Conservation (phyloP, 2,329 filamentous ascomycete species). For the Paecilomyces variotii region DNA sequence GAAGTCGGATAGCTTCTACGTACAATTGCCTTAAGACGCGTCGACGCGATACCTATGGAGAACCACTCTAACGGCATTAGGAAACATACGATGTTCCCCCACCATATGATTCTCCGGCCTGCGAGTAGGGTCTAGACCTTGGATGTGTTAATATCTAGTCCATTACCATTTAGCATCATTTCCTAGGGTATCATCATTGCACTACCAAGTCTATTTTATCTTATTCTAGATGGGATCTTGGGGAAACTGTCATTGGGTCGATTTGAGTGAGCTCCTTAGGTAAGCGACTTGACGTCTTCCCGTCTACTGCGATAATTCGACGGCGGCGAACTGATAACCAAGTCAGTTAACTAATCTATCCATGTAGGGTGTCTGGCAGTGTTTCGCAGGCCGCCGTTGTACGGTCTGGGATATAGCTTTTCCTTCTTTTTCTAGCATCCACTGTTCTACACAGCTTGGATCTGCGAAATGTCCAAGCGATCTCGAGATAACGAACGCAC, state of each 20-base stretch:
- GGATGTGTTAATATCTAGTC: background rate
- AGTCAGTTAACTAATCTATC: background rate
- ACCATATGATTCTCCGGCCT: background rate
- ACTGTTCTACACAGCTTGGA: background rate
- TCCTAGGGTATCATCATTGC: background rate
- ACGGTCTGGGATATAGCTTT: background rate
- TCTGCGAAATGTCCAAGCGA: constrained; percentile 27
- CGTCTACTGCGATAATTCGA: background rate
- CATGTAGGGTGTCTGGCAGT: background rate
- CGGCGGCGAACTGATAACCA: background rate
- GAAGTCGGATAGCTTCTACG: background rate
- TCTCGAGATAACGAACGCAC: constrained; percentile 10
- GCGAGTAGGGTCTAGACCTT: background rate
- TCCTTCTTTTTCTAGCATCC: background rate
- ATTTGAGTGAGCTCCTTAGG: background rate
- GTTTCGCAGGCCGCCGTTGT: background rate
- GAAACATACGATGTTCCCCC: background rate
- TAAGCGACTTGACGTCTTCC: background rate
- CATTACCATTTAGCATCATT: background rate
- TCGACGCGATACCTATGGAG: background rate
- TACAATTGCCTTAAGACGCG: background rate
- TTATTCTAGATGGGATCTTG: background rate
- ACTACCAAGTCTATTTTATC: background rate
- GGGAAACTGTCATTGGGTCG: background rate
- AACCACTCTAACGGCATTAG: background rate